phyloP scores from a whole-genome alignment of 1,284 basidiomycete genomes.

The Rugosomyces carneus region DNA sequence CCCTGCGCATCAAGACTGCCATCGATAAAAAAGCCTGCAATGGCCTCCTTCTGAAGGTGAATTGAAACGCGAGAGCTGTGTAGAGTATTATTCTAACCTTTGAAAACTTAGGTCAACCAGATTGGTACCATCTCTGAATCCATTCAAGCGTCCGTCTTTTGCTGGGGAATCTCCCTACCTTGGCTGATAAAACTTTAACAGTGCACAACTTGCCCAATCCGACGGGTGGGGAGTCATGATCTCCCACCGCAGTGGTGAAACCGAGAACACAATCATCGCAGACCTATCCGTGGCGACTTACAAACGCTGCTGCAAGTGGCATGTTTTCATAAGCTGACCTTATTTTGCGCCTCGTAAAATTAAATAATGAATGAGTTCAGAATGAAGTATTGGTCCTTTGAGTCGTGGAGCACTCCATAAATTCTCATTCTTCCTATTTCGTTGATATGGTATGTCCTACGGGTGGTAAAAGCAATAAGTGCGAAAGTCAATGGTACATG shows the following conservation, averaged over 20 bases:
- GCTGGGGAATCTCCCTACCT: neutral
- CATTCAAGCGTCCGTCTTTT: slow-evolving; percentile 88
- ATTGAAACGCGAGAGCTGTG: neutral
- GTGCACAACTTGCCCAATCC: slow-evolving; percentile 93
- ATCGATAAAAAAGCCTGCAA: slow-evolving; percentile 99
- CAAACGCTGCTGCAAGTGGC: too few relatives aligned
- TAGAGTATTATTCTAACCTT: neutral
- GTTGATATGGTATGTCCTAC: too few relatives aligned
- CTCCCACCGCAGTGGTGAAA: slow-evolving; percentile 98
- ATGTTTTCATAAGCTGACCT: too few relatives aligned
- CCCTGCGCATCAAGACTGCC: slow-evolving; percentile 95
- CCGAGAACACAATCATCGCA: slow-evolving; percentile 94
- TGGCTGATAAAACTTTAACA: slow-evolving; percentile 24
- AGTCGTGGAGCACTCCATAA: too few relatives aligned
- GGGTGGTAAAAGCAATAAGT: too few relatives aligned
- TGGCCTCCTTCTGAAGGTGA: slow-evolving; percentile 92
- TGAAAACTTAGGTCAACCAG: slow-evolving; percentile 72
- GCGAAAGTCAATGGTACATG: too few relatives aligned
- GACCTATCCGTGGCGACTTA: slow-evolving; percentile 94
- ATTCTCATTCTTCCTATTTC: too few relatives aligned
- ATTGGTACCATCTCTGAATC: slow-evolving; percentile 99
- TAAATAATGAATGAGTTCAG: too few relatives aligned
- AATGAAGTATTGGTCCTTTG: too few relatives aligned
- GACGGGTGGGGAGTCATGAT: slow-evolving; percentile 99
- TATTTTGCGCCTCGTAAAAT: too few relatives aligned